phyloP scores from a whole-genome alignment of 2,329 filamentous ascomycete genomes.

The Apiospora rasikravindrae region DNA sequence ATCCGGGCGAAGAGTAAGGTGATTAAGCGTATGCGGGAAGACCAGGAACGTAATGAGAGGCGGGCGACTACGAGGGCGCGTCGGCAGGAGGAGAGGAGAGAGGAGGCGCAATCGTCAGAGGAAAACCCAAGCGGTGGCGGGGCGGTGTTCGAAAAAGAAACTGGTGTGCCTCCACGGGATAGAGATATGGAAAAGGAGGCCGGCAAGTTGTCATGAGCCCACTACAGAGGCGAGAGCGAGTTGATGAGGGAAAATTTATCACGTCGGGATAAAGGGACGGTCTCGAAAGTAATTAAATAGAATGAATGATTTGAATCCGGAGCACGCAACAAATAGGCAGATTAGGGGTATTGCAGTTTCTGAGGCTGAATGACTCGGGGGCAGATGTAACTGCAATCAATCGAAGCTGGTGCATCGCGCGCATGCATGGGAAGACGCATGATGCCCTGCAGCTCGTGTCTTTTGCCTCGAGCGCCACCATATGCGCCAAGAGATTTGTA shows the following conservation, averaged over 20 bases:
- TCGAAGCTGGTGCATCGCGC: not conserved
- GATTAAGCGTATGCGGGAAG: slow-evolving; percentile 50
- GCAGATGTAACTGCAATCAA: not conserved
- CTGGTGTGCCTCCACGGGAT: not conserved
- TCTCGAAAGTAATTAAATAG: not conserved
- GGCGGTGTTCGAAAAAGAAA: not conserved
- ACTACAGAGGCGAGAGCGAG: not conserved
- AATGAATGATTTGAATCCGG: not conserved
- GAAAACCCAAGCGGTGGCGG: not conserved
- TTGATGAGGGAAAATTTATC: not conserved
- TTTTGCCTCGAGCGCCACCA: not conserved
- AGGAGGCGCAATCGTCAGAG: not conserved
- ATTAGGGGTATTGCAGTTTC: not conserved
- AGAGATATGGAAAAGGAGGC: slow-evolving; percentile 12
- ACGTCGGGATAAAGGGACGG: not conserved
- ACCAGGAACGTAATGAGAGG: slow-evolving; percentile 47
- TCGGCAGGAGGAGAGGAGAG: slow-evolving; percentile 23
- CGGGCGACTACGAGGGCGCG: slow-evolving; percentile 24
- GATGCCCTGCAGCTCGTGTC: not conserved
- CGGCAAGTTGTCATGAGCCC: not conserved
- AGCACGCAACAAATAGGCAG: not conserved
- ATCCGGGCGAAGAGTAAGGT: slow-evolving; percentile 59
- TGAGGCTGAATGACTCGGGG: not conserved
- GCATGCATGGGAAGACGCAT: not conserved
- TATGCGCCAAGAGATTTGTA: not conserved